Evolutionary conservation across 192 early-diverging fungal genomes (phyloP).

Genomic region (Cetraspora pellucida): DNA sequence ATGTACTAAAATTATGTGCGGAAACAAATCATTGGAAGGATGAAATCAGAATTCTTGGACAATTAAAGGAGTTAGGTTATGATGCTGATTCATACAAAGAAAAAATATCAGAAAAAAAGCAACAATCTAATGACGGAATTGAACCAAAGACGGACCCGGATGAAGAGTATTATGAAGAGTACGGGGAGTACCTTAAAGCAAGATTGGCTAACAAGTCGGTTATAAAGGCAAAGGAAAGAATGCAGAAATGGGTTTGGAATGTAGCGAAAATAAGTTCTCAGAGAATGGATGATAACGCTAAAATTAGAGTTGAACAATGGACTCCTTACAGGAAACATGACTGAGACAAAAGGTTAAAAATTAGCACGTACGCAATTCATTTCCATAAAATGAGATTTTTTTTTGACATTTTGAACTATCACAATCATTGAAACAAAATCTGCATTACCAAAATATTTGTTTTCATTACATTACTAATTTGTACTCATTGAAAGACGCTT

Average conservation of each 20-base stretch:
- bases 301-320: background rate
- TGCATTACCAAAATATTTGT: too few species aligned
- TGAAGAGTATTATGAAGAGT: background rate
- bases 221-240: background rate
- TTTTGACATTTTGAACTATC: too few species aligned
- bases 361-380: too few species aligned
- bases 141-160: background rate
- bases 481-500: too few species aligned
- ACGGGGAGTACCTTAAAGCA: background rate
- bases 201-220: background rate
- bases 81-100: background rate
- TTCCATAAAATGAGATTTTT: too few species aligned
- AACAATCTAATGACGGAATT: background rate
- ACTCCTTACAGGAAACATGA: background rate
- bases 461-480: too few species aligned
- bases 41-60: background rate
- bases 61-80: slow-evolving; percentile 5
- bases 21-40: background rate
- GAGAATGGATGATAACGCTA: background rate
- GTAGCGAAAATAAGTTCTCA: background rate
- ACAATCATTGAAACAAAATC: too few species aligned
- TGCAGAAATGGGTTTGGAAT: background rate
- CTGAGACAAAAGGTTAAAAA: too few species aligned
- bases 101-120: background rate
- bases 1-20: background rate